A percentile compares a stretch with the other conserved stretches of the same genome.
phyloP scores from a whole-genome alignment of 73 alveolate species.

The Paramecium pentaurelia region DNA sequence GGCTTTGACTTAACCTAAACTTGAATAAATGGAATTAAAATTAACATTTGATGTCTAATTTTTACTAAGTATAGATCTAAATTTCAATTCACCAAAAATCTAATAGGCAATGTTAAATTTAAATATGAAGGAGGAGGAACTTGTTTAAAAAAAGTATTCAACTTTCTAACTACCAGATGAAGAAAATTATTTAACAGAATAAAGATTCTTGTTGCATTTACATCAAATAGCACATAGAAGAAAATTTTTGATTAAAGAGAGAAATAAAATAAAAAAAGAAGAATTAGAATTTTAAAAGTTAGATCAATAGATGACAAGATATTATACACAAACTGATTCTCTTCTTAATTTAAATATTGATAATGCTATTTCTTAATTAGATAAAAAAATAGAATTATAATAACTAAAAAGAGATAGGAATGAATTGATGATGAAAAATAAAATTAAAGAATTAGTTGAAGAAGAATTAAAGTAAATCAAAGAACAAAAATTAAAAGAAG shows the following conservation, averaged over 20 bases:
- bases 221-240: neutral
- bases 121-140: neutral
- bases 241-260: neutral
- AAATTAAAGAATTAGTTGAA: neutral
- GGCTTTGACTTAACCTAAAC: neutral
- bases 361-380: neutral
- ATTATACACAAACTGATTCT: neutral
- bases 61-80: neutral
- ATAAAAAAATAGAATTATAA: neutral
- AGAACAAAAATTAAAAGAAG: neutral
- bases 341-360: neutral
- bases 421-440: neutral
- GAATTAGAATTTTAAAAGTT: neutral
- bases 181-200: neutral
- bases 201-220: neutral
- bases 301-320: neutral
- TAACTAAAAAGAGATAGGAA: neutral
- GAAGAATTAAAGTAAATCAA: neutral
- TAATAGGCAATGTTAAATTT: neutral
- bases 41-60: neutral
- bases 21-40: neutral
- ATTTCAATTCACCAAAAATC: neutral
- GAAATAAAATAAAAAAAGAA: neutral
- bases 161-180: neutral
- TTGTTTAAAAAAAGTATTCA: neutral